Evolutionary conservation across 2,329 filamentous ascomycete species (phyloP), one percentile per base, ranked within the genome.

Genomic region (Clonostachys chloroleuca): DNA sequence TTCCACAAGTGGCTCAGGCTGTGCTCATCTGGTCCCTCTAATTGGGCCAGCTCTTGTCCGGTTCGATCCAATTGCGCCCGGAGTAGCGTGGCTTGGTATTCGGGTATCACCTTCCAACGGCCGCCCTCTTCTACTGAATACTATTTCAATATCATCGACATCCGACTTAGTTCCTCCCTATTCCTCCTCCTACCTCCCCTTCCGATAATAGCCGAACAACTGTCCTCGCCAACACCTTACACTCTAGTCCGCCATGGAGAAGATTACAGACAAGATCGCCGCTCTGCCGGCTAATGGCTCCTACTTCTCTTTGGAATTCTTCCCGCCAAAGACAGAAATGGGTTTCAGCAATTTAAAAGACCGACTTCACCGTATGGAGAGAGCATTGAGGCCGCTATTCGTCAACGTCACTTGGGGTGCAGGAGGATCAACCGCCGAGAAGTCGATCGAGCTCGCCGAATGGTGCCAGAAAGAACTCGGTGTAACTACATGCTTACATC

Each of bases 271-370:
- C 77, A 96, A 96, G 77, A 92, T 97, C 63, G 88, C 89, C 70
- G 89, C 90, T 51, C 73, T 99, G 72, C 88, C 89, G 66, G 80
- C 86, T 54, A 83, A 89, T 67, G 81, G 82, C 54, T 84, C 81
- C 64, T 97, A 94, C 75, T 95, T 96, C 71, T 97, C 94, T 43
- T 86, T 97, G 69, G 94, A 99, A 73, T 99, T 99, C 82, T 99
- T 99, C 73, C 94, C 94, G 56, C 94, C 94, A 53, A 99, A 97
- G 75, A 99, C 94, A 42, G 79, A 86, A 51, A 96, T 95, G 84
- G 94, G 94, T 54, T 95, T 94, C 60, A 86, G 89, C 52, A 99
- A 99, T 67, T 83, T 99, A 47, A 88, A 92, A 63, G 88, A 89
- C 54, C 91, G 94, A 62, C 83, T 99, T 49, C 88, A 95, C 65